A percentile compares a stretch with the other conserved stretches of the same genome.
These are phyloP conservation scores for Ilex aquifolium DNA, from an alignment of 257 asterid genomes.

Conservation along the genomic window DNA sequence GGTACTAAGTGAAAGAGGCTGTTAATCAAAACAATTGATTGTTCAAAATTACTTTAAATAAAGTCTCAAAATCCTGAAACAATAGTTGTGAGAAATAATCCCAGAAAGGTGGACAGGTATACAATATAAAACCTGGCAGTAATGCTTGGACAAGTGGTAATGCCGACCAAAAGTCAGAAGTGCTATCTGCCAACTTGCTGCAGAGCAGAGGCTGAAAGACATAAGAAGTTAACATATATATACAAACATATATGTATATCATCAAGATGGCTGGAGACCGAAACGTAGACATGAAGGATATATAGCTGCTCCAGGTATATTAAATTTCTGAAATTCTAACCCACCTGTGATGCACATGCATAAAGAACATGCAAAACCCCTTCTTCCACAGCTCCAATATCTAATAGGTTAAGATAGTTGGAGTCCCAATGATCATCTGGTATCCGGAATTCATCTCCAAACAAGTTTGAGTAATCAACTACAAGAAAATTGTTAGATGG, in stretches of 20 bases:
- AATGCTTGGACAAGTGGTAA: conserved; percentile 88
- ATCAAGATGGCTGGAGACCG: neutral
- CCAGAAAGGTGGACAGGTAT: conserved; percentile 18
- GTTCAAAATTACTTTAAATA: neutral
- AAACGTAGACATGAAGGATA: neutral
- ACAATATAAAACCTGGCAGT: conserved; percentile 70
- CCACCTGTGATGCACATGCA: conserved; percentile 94
- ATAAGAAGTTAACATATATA: conserved; percentile 5
- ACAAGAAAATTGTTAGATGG: conserved; percentile 29
- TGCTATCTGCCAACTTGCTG: conserved; percentile 77
- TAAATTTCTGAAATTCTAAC: conserved; percentile 15
- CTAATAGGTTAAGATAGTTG: conserved; percentile 56
- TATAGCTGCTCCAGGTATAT: neutral
- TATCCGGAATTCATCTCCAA: conserved; percentile 73
- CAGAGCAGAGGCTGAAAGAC: conserved; percentile 70
- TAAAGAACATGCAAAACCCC: conserved; percentile 88
- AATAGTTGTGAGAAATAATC: conserved; percentile 6
- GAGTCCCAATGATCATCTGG: conserved; percentile 61
- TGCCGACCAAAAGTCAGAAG: conserved; percentile 71
- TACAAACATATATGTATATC: neutral
- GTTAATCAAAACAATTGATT: neutral
- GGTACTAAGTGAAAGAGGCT: neutral
- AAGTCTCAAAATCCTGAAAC: neutral
- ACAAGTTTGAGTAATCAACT: conserved; percentile 67
- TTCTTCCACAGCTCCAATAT: conserved; percentile 78